Evolutionary conservation across 2,329 filamentous ascomycete species (phyloP).

Genomic region (Penicillium paneum): DNA sequence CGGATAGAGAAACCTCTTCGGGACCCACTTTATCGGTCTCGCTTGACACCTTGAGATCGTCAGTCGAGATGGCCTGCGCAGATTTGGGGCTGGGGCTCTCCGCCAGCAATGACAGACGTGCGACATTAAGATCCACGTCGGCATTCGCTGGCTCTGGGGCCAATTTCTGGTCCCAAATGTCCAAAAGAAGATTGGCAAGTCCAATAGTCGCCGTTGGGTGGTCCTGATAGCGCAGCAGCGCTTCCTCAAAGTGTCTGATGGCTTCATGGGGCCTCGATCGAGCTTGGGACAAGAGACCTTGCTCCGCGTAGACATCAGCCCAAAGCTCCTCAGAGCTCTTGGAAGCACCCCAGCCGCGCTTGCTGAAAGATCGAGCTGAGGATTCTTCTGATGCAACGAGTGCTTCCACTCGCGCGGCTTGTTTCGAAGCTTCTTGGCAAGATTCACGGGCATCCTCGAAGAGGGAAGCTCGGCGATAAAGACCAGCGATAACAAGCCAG

Average conservation of each 20-base stretch:
- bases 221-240: conserved; percentile 73
- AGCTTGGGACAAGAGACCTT: conserved; percentile 64
- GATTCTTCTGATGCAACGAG: conserved; percentile 62
- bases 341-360: conserved; percentile 71
- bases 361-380: conserved; percentile 59
- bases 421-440: conserved; percentile 73
- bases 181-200: conserved; percentile 78
- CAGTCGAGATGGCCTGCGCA: conserved; percentile 21
- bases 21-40: conserved; percentile 2
- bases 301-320: conserved; percentile 79
- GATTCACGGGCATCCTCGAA: conserved; percentile 77
- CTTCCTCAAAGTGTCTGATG: conserved; percentile 74
- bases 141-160: conserved; percentile 33
- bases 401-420: conserved; percentile 68
- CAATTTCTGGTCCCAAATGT: conserved; percentile 66
- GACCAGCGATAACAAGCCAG: conserved; percentile 84
- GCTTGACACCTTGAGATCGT: conserved; percentile 17
- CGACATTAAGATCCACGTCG: conserved; percentile 27
- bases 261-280: conserved; percentile 65
- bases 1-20: conserved; percentile 10
- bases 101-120: conserved; percentile 25
- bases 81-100: conserved; percentile 21
- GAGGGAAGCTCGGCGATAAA: conserved; percentile 80
- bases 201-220: conserved; percentile 78
- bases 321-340: conserved; percentile 80